A percentile compares a stretch with the other conserved stretches of the same genome.
phyloP scores from a whole-genome alignment of 148 eudicot species.

The Cornus kousa region DNA sequence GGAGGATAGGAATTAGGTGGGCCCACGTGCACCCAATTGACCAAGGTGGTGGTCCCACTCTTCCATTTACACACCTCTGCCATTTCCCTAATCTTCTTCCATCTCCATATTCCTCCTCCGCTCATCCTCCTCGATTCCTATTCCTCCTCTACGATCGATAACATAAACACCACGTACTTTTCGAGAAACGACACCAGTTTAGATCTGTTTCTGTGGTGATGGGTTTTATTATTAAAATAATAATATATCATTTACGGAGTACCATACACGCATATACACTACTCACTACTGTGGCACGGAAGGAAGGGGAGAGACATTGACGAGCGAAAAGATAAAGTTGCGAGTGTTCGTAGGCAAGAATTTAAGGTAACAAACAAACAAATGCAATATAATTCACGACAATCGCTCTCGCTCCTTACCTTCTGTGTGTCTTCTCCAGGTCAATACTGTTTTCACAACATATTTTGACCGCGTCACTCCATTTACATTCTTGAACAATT shows the following conservation, averaged over 20 bases:
- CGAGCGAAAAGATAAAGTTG: not conserved
- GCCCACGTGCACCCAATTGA: slow-evolving; percentile 12
- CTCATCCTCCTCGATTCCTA: slow-evolving; percentile 16
- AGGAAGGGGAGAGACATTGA: not conserved
- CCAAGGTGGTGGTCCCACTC: not conserved
- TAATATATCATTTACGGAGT: too few species aligned
- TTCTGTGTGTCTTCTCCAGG: not conserved
- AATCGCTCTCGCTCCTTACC: not conserved
- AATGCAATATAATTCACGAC: not conserved
- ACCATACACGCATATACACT: not conserved
- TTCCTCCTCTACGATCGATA: not conserved
- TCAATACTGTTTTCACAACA: too few species aligned
- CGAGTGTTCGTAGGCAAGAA: not conserved
- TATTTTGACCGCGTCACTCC: too few species aligned
- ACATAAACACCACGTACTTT: not conserved
- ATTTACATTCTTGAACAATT: too few species aligned
- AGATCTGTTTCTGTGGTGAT: not conserved
- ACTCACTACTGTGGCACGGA: not conserved
- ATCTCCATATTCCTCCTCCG: slow-evolving; percentile 30
- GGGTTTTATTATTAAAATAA: too few species aligned
- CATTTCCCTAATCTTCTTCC: slow-evolving; percentile 16
- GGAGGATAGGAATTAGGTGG: too few species aligned
- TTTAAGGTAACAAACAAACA: not conserved
- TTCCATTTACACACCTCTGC: not conserved
- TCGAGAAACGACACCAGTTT: not conserved